These are phyloP conservation scores for Arabidopsis suecica DNA, from an alignment of 345 rosid species.

Conservation along the genomic window DNA sequence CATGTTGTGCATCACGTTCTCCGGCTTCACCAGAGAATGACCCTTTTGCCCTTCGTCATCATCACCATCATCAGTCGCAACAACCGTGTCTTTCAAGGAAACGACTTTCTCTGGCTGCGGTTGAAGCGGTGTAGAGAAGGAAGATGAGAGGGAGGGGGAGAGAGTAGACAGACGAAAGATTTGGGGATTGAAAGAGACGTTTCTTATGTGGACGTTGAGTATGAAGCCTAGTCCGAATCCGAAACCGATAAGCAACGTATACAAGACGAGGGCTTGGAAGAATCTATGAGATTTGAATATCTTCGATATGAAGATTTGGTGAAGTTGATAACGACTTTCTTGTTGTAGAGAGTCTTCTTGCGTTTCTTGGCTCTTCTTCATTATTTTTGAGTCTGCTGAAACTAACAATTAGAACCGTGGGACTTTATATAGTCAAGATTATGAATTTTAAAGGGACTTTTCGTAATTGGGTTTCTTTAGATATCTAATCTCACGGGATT, in stretches of 20 bases:
- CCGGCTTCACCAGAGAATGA: conserved; percentile 35
- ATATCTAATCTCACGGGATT: conserved; percentile 26
- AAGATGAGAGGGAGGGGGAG: background rate
- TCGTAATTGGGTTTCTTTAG: background rate
- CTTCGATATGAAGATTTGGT: conserved; percentile 34
- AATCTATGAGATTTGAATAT: conserved; percentile 40
- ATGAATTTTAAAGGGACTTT: conserved; percentile 22
- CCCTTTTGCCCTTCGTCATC: conserved; percentile 20
- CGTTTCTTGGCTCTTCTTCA: conserved; percentile 24
- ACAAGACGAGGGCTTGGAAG: conserved; percentile 45
- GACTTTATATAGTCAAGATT: conserved; percentile 1
- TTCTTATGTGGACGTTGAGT: conserved; percentile 45
- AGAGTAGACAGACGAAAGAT: conserved; percentile 42
- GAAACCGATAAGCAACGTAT: conserved; percentile 50
- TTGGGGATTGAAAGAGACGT: conserved; percentile 49
- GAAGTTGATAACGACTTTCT: conserved; percentile 21
- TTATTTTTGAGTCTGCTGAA: background rate
- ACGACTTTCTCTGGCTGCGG: background rate
- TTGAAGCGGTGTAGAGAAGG: conserved; percentile 21
- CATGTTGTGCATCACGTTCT: conserved; percentile 60
- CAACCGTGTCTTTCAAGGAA: background rate
- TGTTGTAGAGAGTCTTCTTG: conserved; percentile 35
- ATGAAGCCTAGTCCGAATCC: conserved; percentile 57
- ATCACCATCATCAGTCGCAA: background rate
- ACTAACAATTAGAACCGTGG: background rate